Conservation (phyloP, 768 basidiomycete species). For the Leccinum rimulosum region DNA sequence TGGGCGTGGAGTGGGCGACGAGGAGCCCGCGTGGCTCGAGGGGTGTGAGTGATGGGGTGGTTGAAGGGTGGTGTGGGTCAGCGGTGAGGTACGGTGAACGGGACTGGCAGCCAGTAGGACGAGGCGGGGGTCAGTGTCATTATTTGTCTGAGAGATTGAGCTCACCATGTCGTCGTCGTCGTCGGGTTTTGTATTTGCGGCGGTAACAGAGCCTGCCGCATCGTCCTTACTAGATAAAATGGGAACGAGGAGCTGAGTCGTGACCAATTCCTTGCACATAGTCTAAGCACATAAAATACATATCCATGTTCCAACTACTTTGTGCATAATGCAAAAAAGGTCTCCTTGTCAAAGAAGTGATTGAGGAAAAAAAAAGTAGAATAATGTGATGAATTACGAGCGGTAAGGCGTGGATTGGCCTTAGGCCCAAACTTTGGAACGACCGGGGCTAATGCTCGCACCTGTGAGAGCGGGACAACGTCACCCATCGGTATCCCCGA, state of each 20-base stretch:
- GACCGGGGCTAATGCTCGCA: slow-evolving; percentile 24
- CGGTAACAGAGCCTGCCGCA: slow-evolving; percentile 21
- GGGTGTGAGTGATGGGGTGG: no score
- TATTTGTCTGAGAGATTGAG: slow-evolving; percentile 6
- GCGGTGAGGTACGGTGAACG: slow-evolving; percentile 39
- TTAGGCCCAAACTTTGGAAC: slow-evolving; percentile 27
- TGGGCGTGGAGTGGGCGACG: slow-evolving; percentile 16
- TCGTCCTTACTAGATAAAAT: not conserved
- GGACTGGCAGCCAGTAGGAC: slow-evolving; percentile 1
- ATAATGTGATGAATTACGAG: slow-evolving; percentile 18
- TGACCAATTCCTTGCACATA: no score
- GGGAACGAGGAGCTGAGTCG: no score
- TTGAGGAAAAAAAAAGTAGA: slow-evolving; percentile 28
- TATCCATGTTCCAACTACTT: no score
- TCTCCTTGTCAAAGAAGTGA: slow-evolving; percentile 33
- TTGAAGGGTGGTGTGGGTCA: slow-evolving; percentile 34
- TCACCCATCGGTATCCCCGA: slow-evolving; percentile 20
- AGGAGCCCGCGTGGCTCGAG: not conserved
- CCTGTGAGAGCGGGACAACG: slow-evolving; percentile 25
- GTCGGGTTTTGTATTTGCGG: slow-evolving; percentile 16
- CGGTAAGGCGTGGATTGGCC: slow-evolving; percentile 21
- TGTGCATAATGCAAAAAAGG: slow-evolving; percentile 1
- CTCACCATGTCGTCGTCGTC: slow-evolving; percentile 17
- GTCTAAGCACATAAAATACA: no score
- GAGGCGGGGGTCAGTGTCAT: slow-evolving; percentile 10